Evolutionary conservation across 106 monocot genomes (phyloP).

Genomic region (Hemerocallis citrina): DNA sequence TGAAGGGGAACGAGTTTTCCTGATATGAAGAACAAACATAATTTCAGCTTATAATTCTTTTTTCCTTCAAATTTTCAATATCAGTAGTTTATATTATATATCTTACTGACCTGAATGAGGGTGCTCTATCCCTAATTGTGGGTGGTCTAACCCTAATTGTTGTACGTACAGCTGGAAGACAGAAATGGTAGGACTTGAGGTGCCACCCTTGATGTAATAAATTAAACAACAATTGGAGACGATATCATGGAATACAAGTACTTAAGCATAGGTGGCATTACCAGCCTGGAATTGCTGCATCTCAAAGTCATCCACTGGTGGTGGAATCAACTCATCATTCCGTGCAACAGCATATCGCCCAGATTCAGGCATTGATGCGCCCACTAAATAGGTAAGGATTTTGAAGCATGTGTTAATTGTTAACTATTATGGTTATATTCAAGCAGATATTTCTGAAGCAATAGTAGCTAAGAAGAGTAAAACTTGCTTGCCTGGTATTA

Average conservation of each 20-base stretch:
- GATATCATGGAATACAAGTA: no score
- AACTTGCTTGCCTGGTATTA: conserved; percentile 53
- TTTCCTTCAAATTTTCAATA: background rate
- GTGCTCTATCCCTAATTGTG: no score
- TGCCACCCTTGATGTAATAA: background rate
- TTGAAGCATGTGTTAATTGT: background rate
- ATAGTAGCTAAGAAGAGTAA: conserved; percentile 24
- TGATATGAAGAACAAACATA: conserved; percentile 14
- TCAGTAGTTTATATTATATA: background rate
- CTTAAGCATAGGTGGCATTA: conserved; percentile 7
- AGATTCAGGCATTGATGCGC: conserved; percentile 40
- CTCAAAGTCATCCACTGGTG: conserved; percentile 12
- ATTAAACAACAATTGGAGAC: background rate
- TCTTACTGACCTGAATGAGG: conserved; percentile 51
- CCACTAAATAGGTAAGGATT: conserved; percentile 21
- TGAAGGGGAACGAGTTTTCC: conserved; percentile 26
- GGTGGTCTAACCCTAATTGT: conserved; percentile 40
- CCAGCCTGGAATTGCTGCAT: conserved; percentile 30
- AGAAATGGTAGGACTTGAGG: background rate
- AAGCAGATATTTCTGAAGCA: background rate
- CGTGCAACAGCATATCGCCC: conserved; percentile 42
- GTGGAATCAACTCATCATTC: conserved; percentile 1
- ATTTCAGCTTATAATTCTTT: background rate
- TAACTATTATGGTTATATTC: background rate
- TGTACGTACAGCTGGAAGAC: conserved; percentile 20